A percentile compares a stretch with the other conserved stretches of the same genome.
These are phyloP conservation scores for Eremothecium gossypii DNA, from an alignment of 1,139 yeast species.

Conservation along the genomic window DNA sequence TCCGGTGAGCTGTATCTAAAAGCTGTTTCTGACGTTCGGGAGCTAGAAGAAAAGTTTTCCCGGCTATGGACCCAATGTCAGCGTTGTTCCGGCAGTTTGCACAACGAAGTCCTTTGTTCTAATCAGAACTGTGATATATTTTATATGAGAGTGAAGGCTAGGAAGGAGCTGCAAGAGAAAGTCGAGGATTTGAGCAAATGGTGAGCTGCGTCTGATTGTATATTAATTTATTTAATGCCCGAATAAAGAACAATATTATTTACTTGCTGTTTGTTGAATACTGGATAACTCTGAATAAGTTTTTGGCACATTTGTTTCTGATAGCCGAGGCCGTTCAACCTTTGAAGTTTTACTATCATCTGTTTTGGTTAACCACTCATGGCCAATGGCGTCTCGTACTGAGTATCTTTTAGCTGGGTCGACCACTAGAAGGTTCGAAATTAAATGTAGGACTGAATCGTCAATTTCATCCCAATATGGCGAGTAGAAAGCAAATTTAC, in stretches of 20 bases:
- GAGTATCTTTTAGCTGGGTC: slow-evolving; percentile 47
- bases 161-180: slow-evolving; percentile 70
- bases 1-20: slow-evolving; percentile 74
- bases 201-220: slow-evolving; percentile 15
- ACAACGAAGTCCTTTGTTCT: slow-evolving; percentile 91
- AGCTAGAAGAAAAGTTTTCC: slow-evolving; percentile 73
- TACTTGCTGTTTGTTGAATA: slow-evolving; percentile 1
- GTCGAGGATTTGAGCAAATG: slow-evolving; percentile 62
- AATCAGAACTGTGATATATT: slow-evolving; percentile 96
- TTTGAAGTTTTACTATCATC: slow-evolving; percentile 11
- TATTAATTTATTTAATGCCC: not conserved
- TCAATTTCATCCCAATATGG: slow-evolving; percentile 72
- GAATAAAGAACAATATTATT: not conserved
- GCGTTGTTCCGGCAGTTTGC: slow-evolving; percentile 91
- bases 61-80: slow-evolving; percentile 98
- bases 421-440: slow-evolving; percentile 49
- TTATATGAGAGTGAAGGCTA: slow-evolving; percentile 93
- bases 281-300: slow-evolving; percentile 27
- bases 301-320: slow-evolving; percentile 22
- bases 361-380: slow-evolving; percentile 44
- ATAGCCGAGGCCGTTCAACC: slow-evolving; percentile 19
- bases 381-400: slow-evolving; percentile 43
- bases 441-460: slow-evolving; percentile 57
- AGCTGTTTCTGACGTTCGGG: slow-evolving; percentile 71
- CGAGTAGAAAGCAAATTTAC: slow-evolving; percentile 62